Evolutionary conservation across 176 grass and related monocot genomes (phyloP).

Genomic region (Lolium rigidum): DNA sequence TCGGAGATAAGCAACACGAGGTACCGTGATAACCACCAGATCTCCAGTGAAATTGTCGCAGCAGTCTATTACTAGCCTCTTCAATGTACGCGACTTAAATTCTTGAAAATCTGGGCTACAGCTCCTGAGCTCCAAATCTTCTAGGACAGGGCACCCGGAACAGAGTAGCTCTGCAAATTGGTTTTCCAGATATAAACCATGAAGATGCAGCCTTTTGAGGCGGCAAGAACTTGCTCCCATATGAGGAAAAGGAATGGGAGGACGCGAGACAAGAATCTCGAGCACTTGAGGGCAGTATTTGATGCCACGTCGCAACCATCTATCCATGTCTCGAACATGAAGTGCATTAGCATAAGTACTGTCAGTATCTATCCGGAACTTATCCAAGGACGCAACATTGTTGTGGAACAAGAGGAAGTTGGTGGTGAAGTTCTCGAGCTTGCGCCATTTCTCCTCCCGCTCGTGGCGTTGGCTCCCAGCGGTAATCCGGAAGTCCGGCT

Average conservation of each 20-base stretch:
- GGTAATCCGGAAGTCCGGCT: not conserved
- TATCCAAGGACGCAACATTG: not conserved
- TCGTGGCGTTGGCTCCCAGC: not conserved
- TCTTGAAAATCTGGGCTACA: not conserved
- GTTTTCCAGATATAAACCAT: not conserved
- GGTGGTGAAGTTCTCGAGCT: not conserved
- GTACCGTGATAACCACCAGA: not conserved
- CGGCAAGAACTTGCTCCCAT: not conserved
- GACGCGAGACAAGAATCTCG: not conserved
- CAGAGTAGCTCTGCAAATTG: not conserved
- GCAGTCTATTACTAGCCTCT: not conserved
- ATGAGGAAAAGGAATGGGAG: not conserved
- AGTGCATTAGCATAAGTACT: not conserved
- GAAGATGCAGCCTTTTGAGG: not conserved
- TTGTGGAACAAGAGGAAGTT: constrained; percentile 28
- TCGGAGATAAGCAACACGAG: not conserved
- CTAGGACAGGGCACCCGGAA: constrained; percentile 12
- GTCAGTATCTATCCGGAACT: not conserved
- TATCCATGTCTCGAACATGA: not conserved
- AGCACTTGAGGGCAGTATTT: constrained; percentile 15
- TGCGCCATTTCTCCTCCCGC: not conserved
- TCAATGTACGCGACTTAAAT: constrained; percentile 10
- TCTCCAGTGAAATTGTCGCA: not conserved
- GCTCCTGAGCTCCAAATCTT: not conserved
- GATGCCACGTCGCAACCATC: constrained; percentile 42